A percentile compares a stretch with the other conserved stretches of the same genome.
phyloP scores from a whole-genome alignment of 371 early-diverging fungal species.

The Mucor sp. region DNA sequence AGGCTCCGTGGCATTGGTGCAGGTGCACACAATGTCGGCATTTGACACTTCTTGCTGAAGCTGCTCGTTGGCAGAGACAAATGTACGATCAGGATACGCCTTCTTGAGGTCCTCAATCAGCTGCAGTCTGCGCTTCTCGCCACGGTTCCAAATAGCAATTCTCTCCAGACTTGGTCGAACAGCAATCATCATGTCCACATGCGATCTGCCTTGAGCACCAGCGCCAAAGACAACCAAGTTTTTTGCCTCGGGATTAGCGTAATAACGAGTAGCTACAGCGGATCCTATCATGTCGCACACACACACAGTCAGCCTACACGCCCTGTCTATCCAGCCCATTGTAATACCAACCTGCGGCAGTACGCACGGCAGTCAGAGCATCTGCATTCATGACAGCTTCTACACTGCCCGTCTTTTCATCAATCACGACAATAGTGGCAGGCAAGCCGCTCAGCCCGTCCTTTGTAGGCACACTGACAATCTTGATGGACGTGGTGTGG shows the following conservation, averaged over 20 bases:
- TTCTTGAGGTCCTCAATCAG: constrained; percentile 38
- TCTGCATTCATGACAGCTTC: constrained; percentile 61
- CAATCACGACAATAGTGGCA: constrained; percentile 53
- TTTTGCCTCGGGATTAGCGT: constrained; percentile 33
- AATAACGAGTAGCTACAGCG: constrained; percentile 56
- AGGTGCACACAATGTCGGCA: constrained; percentile 65
- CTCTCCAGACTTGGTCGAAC: constrained; percentile 42
- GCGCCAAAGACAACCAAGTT: constrained; percentile 62
- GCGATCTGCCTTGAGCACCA: constrained; percentile 61
- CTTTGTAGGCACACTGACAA: constrained; percentile 56
- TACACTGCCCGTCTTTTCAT: constrained; percentile 52
- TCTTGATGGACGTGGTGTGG: constrained; percentile 55
- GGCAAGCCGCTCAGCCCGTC: constrained; percentile 57
- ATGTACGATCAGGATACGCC: constrained; percentile 29
- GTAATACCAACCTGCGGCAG: constrained; percentile 52
- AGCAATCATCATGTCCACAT: constrained; percentile 58
- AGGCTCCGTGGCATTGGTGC: constrained; percentile 56
- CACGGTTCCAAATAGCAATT: constrained; percentile 58
- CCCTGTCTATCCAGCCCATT: not conserved
- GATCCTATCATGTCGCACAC: constrained; percentile 37
- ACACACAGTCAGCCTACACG: not conserved
- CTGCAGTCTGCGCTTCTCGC: constrained; percentile 40
- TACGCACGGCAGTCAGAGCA: constrained; percentile 58
- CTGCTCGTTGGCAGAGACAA: constrained; percentile 35
- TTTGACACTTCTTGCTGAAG: constrained; percentile 39